These are phyloP conservation scores for Vitis rotundifolia DNA, from an alignment of 164 flowering plant genomes.

Conservation along the genomic window DNA sequence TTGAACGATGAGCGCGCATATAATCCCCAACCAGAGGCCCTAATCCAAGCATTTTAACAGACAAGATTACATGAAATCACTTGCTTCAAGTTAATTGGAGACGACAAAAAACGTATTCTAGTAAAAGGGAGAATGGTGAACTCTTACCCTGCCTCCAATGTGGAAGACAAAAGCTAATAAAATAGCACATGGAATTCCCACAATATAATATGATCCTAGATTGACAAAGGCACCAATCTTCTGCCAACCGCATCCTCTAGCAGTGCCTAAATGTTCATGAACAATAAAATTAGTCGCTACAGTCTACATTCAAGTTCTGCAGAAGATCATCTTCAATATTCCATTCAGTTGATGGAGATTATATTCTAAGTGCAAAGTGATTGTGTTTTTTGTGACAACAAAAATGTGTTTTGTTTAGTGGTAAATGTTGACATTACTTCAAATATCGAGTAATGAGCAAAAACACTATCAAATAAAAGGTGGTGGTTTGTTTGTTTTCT, in stretches of 20 bases:
- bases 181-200: constrained; percentile 63
- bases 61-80: neutral
- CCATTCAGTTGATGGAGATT: no score
- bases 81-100: neutral
- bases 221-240: constrained; percentile 69
- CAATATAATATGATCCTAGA: constrained; percentile 64
- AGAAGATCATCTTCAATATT: neutral
- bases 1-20: neutral
- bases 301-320: neutral
- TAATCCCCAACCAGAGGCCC: constrained; percentile 3
- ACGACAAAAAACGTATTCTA: neutral
- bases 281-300: neutral
- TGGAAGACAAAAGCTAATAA: constrained; percentile 59
- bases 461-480: no score
- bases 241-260: constrained; percentile 87
- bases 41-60: neutral
- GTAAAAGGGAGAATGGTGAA: neutral
- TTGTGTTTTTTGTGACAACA: no score
- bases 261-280: constrained; percentile 33
- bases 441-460: no score
- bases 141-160: constrained; percentile 61
- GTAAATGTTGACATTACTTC: no score
- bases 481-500: no score
- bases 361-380: no score
- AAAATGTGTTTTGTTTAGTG: no score